Base-by-base conservation (phyloP, 257 asterid species). In the Thymus mandschuricus region DNA sequence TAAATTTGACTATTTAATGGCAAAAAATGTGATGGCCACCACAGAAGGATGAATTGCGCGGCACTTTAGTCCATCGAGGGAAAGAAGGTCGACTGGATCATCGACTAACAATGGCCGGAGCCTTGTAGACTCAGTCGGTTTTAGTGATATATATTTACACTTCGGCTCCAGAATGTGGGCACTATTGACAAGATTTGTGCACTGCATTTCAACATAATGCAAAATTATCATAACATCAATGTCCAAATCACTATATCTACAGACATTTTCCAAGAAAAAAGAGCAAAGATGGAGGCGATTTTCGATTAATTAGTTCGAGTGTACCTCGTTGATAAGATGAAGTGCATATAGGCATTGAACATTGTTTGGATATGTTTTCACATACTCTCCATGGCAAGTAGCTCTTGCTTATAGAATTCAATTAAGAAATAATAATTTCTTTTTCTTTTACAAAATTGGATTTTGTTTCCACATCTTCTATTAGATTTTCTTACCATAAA, bases 321-420 rank as follows among this genome's bases (percentile, higher is more conserved):
- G 12, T 49, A 82, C 86, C 86, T 77, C 60, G 4, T 78, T 11
- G 45, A 78, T 52, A 8, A 59, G 66, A 28, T 58, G 71, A 48
- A 80, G 81, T 63, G 81, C 84, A 44, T 10, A 48, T 28, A 60
- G 69, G 44, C 86, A 86, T 21, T 43, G 41, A 8, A 69, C 0
- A 35, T 85, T 85, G 6, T 57, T 46, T n/a, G 87, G 77, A 62
- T 82, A 79, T 4, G 80, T 83, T 58, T 63, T 76, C 45, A 41
- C 66, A 62, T 79, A 83, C 60, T 79, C 76, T 27, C 86, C 90
- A 15, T 50, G 10, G 31, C 91, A 86, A 63, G 82, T 79, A 49
- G 74, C 69, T 59, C 79, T 78, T 15, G 88, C 88, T 35, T 29
- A 60, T 85, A 81, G 77, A 64, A 67, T 31, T 7, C 49, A 10